These are phyloP conservation scores for Debaryomyces udenii DNA, from an alignment of 1,139 yeast species.

Conservation along the genomic window DNA sequence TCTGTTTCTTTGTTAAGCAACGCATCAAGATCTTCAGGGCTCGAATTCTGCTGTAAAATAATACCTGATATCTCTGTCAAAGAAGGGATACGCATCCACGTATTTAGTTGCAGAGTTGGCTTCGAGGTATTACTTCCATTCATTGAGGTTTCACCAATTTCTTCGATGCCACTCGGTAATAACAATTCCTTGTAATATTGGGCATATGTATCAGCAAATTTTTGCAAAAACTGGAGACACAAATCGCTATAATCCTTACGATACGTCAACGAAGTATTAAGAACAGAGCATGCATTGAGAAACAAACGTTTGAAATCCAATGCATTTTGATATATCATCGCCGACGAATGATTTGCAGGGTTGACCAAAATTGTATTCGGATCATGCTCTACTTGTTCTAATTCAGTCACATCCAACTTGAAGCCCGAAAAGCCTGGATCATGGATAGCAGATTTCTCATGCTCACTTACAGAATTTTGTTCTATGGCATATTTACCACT, in stretches of 20 bases:
- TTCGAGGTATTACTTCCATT: slow-evolving; percentile 13
- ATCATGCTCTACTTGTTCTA: slow-evolving; percentile 10
- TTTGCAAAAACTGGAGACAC: slow-evolving; percentile 39
- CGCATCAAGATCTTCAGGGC: slow-evolving; percentile 15
- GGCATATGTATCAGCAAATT: slow-evolving; percentile 35
- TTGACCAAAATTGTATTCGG: slow-evolving; percentile 1
- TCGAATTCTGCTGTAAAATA: slow-evolving; percentile 22
- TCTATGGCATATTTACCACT: slow-evolving; percentile 22
- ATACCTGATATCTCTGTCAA: slow-evolving; percentile 36
- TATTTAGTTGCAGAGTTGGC: slow-evolving; percentile 36
- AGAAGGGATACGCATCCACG: slow-evolving; percentile 48
- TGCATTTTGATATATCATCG: slow-evolving; percentile 49
- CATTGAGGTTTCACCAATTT: slow-evolving; percentile 3
- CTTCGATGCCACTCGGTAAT: slow-evolving; percentile 4
- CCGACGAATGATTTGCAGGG: slow-evolving; percentile 12
- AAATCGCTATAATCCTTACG: slow-evolving; percentile 54
- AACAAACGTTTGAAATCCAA: slow-evolving; percentile 57
- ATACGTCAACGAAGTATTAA: slow-evolving; percentile 64
- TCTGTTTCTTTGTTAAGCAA: slow-evolving; percentile 38
- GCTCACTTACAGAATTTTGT: background rate
- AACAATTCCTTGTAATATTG: slow-evolving; percentile 36
- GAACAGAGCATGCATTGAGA: slow-evolving; percentile 51
- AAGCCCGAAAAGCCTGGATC: slow-evolving; percentile 18
- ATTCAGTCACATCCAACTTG: slow-evolving; percentile 18
- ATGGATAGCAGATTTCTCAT: slow-evolving; percentile 4